Conservation (phyloP, 2,329 filamentous ascomycete genomes). For the Tolypocladium tropicale region DNA sequence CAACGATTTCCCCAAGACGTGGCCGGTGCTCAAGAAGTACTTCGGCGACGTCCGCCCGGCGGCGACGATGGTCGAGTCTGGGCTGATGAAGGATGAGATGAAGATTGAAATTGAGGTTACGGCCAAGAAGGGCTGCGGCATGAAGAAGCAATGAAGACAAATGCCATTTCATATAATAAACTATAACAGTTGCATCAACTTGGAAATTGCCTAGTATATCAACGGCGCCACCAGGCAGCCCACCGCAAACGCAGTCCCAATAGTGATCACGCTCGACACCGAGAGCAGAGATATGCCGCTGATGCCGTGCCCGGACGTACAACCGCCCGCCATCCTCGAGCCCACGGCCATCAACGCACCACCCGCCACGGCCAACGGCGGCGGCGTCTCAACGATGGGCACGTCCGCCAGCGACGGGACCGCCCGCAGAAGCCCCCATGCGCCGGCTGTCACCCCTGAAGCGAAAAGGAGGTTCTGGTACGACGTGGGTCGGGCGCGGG, state of each 20-base stretch:
- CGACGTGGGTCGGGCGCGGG: constrained; percentile 17
- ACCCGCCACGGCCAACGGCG: constrained; percentile 34
- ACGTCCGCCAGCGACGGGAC: constrained; percentile 18
- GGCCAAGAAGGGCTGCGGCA: constrained; percentile 19
- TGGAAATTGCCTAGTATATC: constrained; percentile 9
- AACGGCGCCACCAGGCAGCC: constrained; percentile 26
- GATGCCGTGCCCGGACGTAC: constrained; percentile 60
- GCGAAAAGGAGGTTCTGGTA: constrained; percentile 41
- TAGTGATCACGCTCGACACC: constrained; percentile 50
- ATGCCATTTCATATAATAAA: neutral
- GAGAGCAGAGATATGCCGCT: constrained; percentile 55
- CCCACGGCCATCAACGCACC: constrained; percentile 50
- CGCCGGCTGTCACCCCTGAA: constrained; percentile 37
- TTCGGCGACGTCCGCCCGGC: constrained; percentile 39
- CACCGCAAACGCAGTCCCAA: constrained; percentile 45
- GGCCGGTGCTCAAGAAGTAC: constrained; percentile 39
- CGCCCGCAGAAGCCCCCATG: constrained; percentile 24
- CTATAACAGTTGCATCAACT: neutral
- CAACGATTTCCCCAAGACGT: constrained; percentile 35
- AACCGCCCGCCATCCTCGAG: constrained; percentile 52
- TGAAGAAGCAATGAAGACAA: neutral
- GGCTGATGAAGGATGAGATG: constrained; percentile 39
- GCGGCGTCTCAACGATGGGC: constrained; percentile 20
- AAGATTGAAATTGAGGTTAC: constrained; percentile 34
- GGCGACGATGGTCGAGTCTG: constrained; percentile 42